Percentiles rank a stretch among this genome's conserved stretches.
Conservation (phyloP, 1,284 basidiomycete species). For the Gomphus sp. region DNA sequence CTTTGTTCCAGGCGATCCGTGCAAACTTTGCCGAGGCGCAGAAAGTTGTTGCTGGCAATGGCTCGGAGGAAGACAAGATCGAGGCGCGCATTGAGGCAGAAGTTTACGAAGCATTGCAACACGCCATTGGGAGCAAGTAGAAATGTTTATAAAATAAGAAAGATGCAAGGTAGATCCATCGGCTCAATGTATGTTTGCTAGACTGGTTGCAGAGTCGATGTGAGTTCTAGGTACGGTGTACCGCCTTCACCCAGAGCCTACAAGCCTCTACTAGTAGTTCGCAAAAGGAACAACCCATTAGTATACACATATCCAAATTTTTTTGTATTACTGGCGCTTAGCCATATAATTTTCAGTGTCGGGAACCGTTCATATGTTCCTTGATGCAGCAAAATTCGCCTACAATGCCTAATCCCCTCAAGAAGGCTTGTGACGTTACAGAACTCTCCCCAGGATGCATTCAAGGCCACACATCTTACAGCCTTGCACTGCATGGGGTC, state of each 20-base stretch:
- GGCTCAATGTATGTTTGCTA: neutral
- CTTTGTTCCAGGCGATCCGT: constrained; percentile 71
- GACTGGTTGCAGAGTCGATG: neutral
- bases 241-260: neutral
- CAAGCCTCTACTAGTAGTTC: too few relatives aligned
- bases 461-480: neutral
- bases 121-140: constrained; percentile 63
- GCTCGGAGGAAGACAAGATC: constrained; percentile 88
- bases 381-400: neutral
- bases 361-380: neutral
- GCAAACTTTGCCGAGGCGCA: constrained; percentile 86
- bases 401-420: neutral
- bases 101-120: constrained; percentile 92
- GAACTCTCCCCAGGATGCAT: neutral
- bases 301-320: too few relatives aligned
- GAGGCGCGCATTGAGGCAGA: constrained; percentile 94
- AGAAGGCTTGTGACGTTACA: neutral
- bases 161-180: neutral
- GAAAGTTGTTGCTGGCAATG: constrained; percentile 72
- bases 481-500: neutral
- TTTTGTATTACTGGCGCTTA: too few relatives aligned
- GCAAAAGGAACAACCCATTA: too few relatives aligned
- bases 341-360: neutral
- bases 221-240: neutral
- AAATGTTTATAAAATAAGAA: neutral